Evolutionary conservation across 1,284 basidiomycete species (phyloP), one percentile per base, ranked within the genome.

Genomic region (Schizopora paradoxa): DNA sequence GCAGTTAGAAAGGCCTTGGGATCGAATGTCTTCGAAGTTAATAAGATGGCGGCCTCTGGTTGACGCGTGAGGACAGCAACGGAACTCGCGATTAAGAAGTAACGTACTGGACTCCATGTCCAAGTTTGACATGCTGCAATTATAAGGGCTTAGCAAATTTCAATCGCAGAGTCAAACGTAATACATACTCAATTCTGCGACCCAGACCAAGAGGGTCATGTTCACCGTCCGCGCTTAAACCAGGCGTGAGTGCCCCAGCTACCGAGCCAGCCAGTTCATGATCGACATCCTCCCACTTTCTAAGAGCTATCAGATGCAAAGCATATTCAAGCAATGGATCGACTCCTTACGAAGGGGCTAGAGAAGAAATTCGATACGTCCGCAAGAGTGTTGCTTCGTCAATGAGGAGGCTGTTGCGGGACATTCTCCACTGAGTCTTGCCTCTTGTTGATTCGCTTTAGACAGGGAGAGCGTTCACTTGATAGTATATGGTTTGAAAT

Each of bases 21-120:
- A 60, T 98, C 91, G 67, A 99, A 99, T 1, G 89, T 80, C 65
- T 99, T 99, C 40, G 91, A 95, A 1, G 85, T 82, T 6, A 94
- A 78, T 33, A 89, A 71, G 48, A 93, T 83, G 4, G 86, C 70
- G 4, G 87, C 79, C 67, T 86, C 90, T 93, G 61, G 16, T 39
- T 33, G 28, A 36, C 21, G 38, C 32, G 10, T 53, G 48, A 23
- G 16, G 26, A 29, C 38, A 16, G 42, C 42, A 41, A 38, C 39
- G 29, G 31, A 22, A 19, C 33, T 23, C 28, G 36, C 45, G 22
- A 21, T 29, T 42, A 42, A 31, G 19, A 26, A 29, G 33, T 19
- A 41, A 64, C 78, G 64, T 61, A 86, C 86, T 87, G 26, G 81
- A 74, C 58, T 87, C 83, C 60, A 81, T 68, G 56, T 86, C 81